These are phyloP conservation scores for Mrakia frigida DNA, from an alignment of 768 basidiomycete genomes.

Conservation along the genomic window DNA sequence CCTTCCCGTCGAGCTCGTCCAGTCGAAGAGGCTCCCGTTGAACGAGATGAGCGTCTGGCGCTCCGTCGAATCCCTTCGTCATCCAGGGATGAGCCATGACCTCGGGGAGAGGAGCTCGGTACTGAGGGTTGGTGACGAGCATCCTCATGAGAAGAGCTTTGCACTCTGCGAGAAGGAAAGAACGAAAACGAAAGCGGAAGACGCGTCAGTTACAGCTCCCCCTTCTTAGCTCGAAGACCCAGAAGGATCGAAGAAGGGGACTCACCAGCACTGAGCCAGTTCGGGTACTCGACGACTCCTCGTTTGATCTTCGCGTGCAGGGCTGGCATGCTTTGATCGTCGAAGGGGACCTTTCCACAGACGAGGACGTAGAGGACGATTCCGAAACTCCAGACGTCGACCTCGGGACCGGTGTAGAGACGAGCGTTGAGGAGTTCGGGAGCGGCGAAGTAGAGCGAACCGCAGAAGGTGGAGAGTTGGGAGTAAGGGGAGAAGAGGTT, in stretches of 20 bases:
- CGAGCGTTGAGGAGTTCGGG: conserved; percentile 95
- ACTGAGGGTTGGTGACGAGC: conserved; percentile 88
- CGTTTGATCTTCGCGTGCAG: conserved; percentile 98
- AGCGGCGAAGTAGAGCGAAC: conserved; percentile 95
- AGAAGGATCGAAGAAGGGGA: conserved; percentile 31
- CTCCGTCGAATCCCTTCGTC: conserved; percentile 72
- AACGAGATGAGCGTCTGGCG: conserved; percentile 78
- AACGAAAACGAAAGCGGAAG: neutral
- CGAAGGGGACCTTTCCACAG: conserved; percentile 97
- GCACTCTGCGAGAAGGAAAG: conserved; percentile 61
- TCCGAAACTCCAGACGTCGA: conserved; percentile 98
- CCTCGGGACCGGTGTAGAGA: conserved; percentile 94
- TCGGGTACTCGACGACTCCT: conserved; percentile 92
- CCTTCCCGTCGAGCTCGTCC: conserved; percentile 79
- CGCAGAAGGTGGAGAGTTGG: conserved; percentile 92
- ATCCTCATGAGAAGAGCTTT: conserved; percentile 88
- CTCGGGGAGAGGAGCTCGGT: conserved; percentile 75
- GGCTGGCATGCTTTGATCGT: conserved; percentile 98
- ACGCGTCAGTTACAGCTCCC: neutral
- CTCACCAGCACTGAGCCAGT: conserved; percentile 88
- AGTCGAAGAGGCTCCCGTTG: conserved; percentile 81
- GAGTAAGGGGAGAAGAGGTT: conserved; percentile 80
- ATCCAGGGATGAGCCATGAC: conserved; percentile 89
- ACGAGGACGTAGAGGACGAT: conserved; percentile 97
- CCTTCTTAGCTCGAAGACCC: neutral